Evolutionary conservation across 2,329 filamentous ascomycete genomes (phyloP).

Genomic region (Fusarium nodosum): DNA sequence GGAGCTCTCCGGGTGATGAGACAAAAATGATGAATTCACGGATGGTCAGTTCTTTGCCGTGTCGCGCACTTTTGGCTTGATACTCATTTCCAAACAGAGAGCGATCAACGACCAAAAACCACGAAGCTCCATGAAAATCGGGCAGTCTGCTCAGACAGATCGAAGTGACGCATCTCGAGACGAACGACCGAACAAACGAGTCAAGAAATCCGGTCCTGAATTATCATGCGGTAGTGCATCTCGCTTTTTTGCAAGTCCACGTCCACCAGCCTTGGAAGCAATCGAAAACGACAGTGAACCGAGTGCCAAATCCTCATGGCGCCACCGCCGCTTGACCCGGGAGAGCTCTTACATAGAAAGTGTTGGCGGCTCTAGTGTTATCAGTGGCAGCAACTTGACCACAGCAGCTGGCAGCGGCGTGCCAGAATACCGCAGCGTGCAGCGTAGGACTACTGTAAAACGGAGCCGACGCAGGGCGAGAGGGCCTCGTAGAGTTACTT

Average conservation of each 20-base stretch:
- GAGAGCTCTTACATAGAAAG: conserved; percentile 42
- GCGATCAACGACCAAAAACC: conserved; percentile 44
- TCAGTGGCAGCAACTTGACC: conserved; percentile 27
- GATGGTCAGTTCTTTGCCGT: conserved; percentile 43
- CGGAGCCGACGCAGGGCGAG: conserved; percentile 24
- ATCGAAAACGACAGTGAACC: conserved; percentile 32
- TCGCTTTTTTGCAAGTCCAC: conserved; percentile 8
- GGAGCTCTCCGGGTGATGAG: conserved; percentile 48
- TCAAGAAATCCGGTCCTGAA: conserved; percentile 25
- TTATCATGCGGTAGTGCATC: conserved; percentile 1
- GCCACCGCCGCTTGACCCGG: conserved; percentile 32
- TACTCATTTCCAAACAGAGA: conserved; percentile 43
- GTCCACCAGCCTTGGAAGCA: conserved; percentile 14
- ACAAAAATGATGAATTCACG: conserved; percentile 35
- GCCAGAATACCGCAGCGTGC: conserved; percentile 43
- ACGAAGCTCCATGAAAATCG: conserved; percentile 40
- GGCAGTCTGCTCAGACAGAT: conserved; percentile 3
- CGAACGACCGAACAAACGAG: conserved; percentile 45
- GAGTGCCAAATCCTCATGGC: background rate
- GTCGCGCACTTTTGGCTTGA: background rate
- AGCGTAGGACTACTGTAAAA: conserved; percentile 17
- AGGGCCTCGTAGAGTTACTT: background rate
- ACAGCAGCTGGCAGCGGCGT: conserved; percentile 19
- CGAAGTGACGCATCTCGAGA: conserved; percentile 8
- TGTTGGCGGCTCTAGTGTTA: conserved; percentile 35